phyloP scores from a whole-genome alignment of 352 stramenopile species.

The Globisporangium canariense region DNA sequence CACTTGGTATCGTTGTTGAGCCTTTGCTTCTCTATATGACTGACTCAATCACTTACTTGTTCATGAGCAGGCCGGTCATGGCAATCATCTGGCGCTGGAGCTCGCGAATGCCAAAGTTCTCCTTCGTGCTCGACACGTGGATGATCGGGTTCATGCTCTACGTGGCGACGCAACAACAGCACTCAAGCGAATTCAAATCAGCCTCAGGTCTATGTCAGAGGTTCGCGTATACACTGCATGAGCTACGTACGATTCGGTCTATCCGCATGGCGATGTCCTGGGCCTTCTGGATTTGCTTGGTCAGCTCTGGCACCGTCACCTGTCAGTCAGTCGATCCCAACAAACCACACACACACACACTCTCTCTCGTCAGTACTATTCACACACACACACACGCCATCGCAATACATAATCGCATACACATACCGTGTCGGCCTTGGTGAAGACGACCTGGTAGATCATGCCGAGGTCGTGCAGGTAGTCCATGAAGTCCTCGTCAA shows the following conservation, averaged over 20 bases:
- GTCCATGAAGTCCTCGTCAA: conserved; percentile 88
- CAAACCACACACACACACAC: neutral
- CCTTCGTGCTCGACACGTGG: conserved; percentile 75
- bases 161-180: neutral
- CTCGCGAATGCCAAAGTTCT: conserved; percentile 71
- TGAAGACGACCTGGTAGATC: conserved; percentile 90
- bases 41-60: neutral
- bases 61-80: conserved; percentile 50
- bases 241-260: conserved; percentile 43
- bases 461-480: conserved; percentile 77
- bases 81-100: conserved; percentile 71
- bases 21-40: too few relatives aligned
- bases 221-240: neutral
- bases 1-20: neutral
- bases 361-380: neutral
- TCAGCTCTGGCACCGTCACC: conserved; percentile 39
- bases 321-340: neutral
- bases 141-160: conserved; percentile 84
- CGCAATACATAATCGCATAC: neutral
- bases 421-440: conserved; percentile 75
- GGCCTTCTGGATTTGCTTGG: conserved; percentile 49
- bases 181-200: neutral
- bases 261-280: conserved; percentile 40
- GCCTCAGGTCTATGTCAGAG: neutral
- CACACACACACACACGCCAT: neutral